These are phyloP conservation scores for Barbarea vulgaris DNA, from an alignment of 345 rosid genomes.

Conservation along the genomic window DNA sequence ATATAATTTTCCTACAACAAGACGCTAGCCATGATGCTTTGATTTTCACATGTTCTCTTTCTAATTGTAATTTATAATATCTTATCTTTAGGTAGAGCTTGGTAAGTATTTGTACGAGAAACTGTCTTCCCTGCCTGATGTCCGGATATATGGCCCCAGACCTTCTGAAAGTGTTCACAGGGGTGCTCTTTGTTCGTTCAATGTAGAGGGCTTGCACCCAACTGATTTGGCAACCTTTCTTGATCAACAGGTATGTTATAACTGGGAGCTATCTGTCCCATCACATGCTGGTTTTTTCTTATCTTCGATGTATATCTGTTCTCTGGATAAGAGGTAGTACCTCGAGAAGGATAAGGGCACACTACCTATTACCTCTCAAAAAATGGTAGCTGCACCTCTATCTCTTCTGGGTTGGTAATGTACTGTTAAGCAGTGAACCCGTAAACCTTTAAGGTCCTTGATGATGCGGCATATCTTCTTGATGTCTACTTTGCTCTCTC, in stretches of 20 bases:
- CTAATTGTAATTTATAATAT: slow-evolving; percentile 13
- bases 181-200: slow-evolving; percentile 89
- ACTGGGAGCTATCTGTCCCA: neutral
- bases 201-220: slow-evolving; percentile 77
- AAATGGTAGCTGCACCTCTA: neutral
- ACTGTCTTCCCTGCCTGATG: slow-evolving; percentile 58
- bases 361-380: neutral
- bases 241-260: slow-evolving; percentile 75
- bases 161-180: slow-evolving; percentile 64
- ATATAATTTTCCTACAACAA: slow-evolving; percentile 7
- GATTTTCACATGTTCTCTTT: neutral
- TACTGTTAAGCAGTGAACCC: neutral
- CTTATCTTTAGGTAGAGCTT: slow-evolving; percentile 57
- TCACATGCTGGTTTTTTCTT: slow-evolving; percentile 14
- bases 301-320: neutral
- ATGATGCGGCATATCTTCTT: neutral
- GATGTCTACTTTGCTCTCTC: neutral
- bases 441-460: neutral
- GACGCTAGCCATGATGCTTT: neutral
- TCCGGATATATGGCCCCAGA: slow-evolving; percentile 83
- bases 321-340: neutral
- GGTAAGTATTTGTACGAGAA: slow-evolving; percentile 71
- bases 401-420: neutral
- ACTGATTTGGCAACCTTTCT: slow-evolving; percentile 92
- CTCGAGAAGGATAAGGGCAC: slow-evolving; percentile 4